Conservation (phyloP, 2,329 filamentous ascomycete genomes). For the Leptographium procerum region DNA sequence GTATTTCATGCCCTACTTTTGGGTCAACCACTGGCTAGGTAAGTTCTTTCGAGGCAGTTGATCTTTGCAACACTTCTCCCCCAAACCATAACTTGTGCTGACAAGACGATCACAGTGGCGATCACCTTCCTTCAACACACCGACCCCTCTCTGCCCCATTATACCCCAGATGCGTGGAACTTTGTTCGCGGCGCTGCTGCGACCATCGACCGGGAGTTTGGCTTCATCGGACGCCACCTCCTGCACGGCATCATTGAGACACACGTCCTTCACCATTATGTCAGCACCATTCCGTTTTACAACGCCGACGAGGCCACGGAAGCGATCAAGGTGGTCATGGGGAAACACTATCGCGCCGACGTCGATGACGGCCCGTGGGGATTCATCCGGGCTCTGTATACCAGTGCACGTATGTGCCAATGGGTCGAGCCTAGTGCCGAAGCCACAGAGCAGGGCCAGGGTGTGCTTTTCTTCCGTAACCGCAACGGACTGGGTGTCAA, state of each 20-base stretch:
- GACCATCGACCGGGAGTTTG: conserved; percentile 93
- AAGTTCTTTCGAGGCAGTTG: conserved; percentile 43
- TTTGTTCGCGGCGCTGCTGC: conserved; percentile 86
- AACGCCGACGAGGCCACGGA: conserved; percentile 17
- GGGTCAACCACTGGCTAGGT: conserved; percentile 99
- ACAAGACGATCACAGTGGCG: conserved; percentile 51
- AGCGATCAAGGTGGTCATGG: conserved; percentile 69
- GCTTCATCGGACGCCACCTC: conserved; percentile 80
- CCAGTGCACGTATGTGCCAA: conserved; percentile 75
- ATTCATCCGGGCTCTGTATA: conserved; percentile 78
- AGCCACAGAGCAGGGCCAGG: conserved; percentile 68
- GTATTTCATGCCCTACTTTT: conserved; percentile 91
- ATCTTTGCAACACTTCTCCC: too few species aligned
- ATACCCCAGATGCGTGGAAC: conserved; percentile 74
- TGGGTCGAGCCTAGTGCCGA: conserved; percentile 91
- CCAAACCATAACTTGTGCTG: not conserved
- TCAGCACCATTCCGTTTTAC: conserved; percentile 67
- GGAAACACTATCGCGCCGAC: conserved; percentile 83
- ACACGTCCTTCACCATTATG: conserved; percentile 93
- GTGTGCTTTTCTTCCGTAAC: conserved; percentile 92
- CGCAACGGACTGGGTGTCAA: conserved; percentile 68
- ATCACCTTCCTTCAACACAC: conserved; percentile 97
- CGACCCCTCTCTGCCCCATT: conserved; percentile 85
- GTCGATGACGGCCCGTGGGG: conserved; percentile 64
- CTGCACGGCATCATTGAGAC: conserved; percentile 95